These are phyloP conservation scores for Metschnikowia shivogae DNA, from an alignment of 805 yeast genomes.

Conservation along the genomic window DNA sequence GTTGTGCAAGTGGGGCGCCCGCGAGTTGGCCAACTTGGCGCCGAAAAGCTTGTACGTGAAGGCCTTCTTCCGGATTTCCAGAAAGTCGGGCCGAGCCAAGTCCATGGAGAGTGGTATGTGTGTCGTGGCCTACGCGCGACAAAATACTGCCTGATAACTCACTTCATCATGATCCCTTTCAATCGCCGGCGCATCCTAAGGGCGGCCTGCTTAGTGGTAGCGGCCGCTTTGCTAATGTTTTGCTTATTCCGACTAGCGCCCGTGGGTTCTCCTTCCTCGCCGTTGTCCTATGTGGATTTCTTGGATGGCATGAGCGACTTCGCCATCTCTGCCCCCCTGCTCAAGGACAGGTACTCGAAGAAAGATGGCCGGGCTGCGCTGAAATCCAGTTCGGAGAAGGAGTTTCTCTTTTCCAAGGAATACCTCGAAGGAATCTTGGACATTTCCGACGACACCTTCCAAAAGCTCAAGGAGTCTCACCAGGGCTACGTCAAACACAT, in stretches of 20 bases:
- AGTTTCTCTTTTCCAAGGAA: constrained; percentile 42
- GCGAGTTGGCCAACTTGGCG: constrained; percentile 21
- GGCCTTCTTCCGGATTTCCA: constrained; percentile 6
- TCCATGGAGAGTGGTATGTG: background rate
- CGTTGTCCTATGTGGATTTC: constrained; percentile 12
- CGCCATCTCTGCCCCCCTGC: constrained; percentile 35
- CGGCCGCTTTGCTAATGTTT: no score
- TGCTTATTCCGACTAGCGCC: background rate
- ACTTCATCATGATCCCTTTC: background rate
- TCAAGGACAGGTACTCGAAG: constrained; percentile 37
- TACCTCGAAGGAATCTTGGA: constrained; percentile 44
- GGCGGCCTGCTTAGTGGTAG: background rate
- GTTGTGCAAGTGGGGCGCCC: constrained; percentile 27
- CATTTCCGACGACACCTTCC: constrained; percentile 31
- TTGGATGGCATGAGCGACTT: constrained; percentile 32
- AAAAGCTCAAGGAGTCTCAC: constrained; percentile 37
- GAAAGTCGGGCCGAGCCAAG: constrained; percentile 8
- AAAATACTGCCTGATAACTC: background rate
- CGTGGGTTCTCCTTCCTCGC: background rate
- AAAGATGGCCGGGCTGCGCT: constrained; percentile 40
- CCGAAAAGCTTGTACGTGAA: constrained; percentile 24
- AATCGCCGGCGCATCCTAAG: background rate
- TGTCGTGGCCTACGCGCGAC: background rate
- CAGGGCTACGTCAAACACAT: constrained; percentile 29
- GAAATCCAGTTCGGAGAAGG: constrained; percentile 36